Base-by-base conservation (phyloP, 495 filamentous ascomycete genomes). In the Haplographium delicatum region DNA sequence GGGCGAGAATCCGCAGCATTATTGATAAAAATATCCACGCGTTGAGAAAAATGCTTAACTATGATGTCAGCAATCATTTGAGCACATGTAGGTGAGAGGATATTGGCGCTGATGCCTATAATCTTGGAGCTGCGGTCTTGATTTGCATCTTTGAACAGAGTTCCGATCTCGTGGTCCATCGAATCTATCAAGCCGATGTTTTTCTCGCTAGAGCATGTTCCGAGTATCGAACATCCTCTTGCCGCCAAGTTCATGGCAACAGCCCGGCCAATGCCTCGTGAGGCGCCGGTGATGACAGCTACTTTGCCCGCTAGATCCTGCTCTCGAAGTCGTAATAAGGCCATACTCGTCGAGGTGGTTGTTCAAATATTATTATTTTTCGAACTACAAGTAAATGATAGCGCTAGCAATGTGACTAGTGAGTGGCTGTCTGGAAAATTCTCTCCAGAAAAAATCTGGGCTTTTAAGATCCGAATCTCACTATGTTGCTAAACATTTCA, bases 281-380 rank as follows among this genome's bases (percentile, higher is more conserved):
- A 64, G 3, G 72, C 69, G 3, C 74, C 73, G 11, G 72, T 73
- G 40, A 78, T 60, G 47, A 72, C 54, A 27, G 66, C 62, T 25
- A 70, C 65, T 44, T 71, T 72, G 23, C 68, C 74, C 4, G 62
- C 57, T 4, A 69, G 61, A 26, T 53, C 51, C 34, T 53, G 51
- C 1, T 41, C 34, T 23, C 51, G 42, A 10, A 53, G 20, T 23
- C 18, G 42, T 46, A 19, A 15, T 11, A 24, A 39, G 4, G 50
- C 1, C 50, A 53, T 53, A n/a, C n/a, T n/a, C n/a, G n/a, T n/a
- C n/a, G n/a, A n/a, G n/a, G n/a, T n/a, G n/a, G n/a, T n/a, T n/a
- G n/a, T n/a, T n/a, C n/a, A n/a, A n/a, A n/a, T n/a, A n/a, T n/a
- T n/a, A n/a, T n/a, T n/a, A n/a, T n/a, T n/a, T n/a, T n/a, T n/a